Percentiles rank a stretch among this genome's conserved stretches.
These are phyloP conservation scores for Aspergillus eucalypticola DNA, from an alignment of 2,329 filamentous ascomycete genomes.

Conservation along the genomic window DNA sequence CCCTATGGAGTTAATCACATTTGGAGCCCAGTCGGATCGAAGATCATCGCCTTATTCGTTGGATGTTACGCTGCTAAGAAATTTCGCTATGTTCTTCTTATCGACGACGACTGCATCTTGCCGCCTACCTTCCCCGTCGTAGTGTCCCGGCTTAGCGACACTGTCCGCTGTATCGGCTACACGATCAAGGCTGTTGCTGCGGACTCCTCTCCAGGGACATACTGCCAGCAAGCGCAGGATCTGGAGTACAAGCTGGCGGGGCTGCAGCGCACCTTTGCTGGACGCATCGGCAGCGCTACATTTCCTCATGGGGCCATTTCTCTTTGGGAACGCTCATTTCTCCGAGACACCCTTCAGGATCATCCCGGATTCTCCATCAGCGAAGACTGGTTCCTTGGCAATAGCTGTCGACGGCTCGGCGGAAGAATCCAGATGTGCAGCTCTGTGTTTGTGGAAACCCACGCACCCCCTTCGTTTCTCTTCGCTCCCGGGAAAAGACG, in stretches of 20 bases:
- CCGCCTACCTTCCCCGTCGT: slow-evolving; percentile 52
- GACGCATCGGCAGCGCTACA: slow-evolving; percentile 49
- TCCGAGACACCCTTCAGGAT: slow-evolving; percentile 49
- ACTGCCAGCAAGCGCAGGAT: slow-evolving; percentile 52
- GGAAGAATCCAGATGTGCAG: slow-evolving; percentile 53
- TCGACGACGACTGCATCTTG: slow-evolving; percentile 53
- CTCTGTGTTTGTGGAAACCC: slow-evolving; percentile 54
- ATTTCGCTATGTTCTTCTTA: slow-evolving; percentile 51
- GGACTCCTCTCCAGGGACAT: slow-evolving; percentile 37
- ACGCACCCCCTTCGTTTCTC: slow-evolving; percentile 46
- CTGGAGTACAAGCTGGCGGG: slow-evolving; percentile 56
- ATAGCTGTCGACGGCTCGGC: slow-evolving; percentile 48
- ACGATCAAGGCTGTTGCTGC: slow-evolving; percentile 51
- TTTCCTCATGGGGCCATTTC: slow-evolving; percentile 56
- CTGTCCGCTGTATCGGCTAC: slow-evolving; percentile 51
- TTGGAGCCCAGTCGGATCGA: slow-evolving; percentile 52
- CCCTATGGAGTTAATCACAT: slow-evolving; percentile 51
- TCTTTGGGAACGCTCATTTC: slow-evolving; percentile 51
- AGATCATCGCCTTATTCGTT: slow-evolving; percentile 54
- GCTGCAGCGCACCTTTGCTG: slow-evolving; percentile 48
- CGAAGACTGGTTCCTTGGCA: slow-evolving; percentile 57
- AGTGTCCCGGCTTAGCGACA: slow-evolving; percentile 44
- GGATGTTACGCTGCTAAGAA: slow-evolving; percentile 49
- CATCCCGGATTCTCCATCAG: slow-evolving; percentile 54
- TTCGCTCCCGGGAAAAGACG: slow-evolving; percentile 45